Evolutionary conservation across 768 basidiomycete genomes (phyloP), one percentile per base, ranked within the genome.

Genomic region (Boletellus emodensis): DNA sequence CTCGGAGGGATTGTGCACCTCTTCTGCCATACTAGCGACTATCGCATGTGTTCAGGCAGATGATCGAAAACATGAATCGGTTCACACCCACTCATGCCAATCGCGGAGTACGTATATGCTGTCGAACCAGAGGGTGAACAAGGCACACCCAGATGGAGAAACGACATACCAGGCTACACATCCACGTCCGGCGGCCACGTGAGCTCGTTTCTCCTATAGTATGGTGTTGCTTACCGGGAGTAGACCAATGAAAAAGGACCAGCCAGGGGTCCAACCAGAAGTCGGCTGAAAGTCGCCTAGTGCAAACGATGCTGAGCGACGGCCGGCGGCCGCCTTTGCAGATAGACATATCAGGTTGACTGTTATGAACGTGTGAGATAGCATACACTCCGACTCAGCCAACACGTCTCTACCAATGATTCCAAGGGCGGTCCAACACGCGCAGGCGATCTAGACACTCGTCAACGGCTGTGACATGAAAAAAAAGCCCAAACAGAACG

Each of bases 21-120:
- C 84, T 60, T 85, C 84, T 3, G 82, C 79, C 79, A 86, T 80
- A 54, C 79, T 82, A 14, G 82, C 72, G 35, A 84, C 80, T 82
- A 43, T 32, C 18, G 3, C 48, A 40, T 41, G 24, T 2, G 18
- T 13, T 65, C 44, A 51, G 47, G 42, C 2, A 7, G 7, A 48
- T 8, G 32, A 46, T 12, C 22, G 18, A 26, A 26, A 53, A 37
- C 28, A 26, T 8, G 33, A 28, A 52, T 17, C 6, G 22, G 35
- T 40, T 13, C 34, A 3, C 33, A 56, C 68, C 49, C 53, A 81
- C 80, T 79, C 82, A 84, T 85, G 49, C 84, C 84, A 53, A 79
- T 77, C 14, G 77, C 82, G 33, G 83, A 60, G 51, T 74, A 81
- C 0, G 78, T 78, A 51, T 83, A 86, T 0, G 83, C 78, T 63